A percentile compares a stretch with the other conserved stretches of the same genome.
phyloP scores from a whole-genome alignment of 106 monocot species.

The Dendrobium catenatum region DNA sequence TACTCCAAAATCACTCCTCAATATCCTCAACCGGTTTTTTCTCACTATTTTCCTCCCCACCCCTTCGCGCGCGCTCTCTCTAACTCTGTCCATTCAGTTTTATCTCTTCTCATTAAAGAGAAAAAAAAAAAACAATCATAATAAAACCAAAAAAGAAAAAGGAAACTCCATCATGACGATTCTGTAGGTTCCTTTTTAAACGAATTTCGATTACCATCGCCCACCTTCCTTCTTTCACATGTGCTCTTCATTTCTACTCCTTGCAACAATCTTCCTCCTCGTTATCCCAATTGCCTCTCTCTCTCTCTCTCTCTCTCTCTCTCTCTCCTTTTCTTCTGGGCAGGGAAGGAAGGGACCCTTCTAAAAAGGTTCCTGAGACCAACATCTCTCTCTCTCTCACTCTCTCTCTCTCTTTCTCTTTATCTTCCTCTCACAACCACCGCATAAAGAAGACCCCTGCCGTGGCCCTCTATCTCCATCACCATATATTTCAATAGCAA shows the following conservation, averaged over 20 bases:
- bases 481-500: background rate
- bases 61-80: too few relatives aligned
- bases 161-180: too few relatives aligned
- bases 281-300: constrained; percentile 9
- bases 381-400: background rate
- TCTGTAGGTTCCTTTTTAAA: background rate
- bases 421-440: background rate
- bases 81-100: too few relatives aligned
- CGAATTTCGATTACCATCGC: constrained; percentile 15
- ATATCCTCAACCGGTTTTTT: too few relatives aligned
- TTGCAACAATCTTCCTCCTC: constrained; percentile 8
- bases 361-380: background rate
- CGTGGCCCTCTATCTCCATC: background rate
- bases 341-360: background rate
- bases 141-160: too few relatives aligned
- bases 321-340: background rate
- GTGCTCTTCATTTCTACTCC: background rate
- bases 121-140: too few relatives aligned
- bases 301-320: constrained; percentile 5
- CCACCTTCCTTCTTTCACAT: constrained; percentile 15
- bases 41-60: too few relatives aligned
- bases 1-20: too few relatives aligned
- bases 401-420: background rate
- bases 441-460: background rate
- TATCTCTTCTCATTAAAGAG: too few relatives aligned